Evolutionary conservation across 257 asterid genomes (phyloP).

Genomic region (Solanum chaucha): DNA sequence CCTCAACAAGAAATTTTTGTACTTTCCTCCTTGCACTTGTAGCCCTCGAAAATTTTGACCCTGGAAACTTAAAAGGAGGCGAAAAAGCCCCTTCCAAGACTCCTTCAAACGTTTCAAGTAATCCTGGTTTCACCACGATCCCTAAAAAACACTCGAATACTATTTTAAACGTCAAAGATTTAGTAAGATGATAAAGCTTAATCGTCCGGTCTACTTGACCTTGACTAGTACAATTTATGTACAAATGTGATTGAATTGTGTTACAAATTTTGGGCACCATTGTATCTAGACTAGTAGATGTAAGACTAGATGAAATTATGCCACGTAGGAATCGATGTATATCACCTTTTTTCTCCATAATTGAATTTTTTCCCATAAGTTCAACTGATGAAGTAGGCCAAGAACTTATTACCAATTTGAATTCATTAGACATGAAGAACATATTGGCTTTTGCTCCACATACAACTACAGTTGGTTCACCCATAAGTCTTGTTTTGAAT

Average conservation of each 20-base stretch:
- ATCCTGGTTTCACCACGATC: conserved; percentile 40
- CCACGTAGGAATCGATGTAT: conserved; percentile 61
- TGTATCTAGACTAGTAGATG: conserved; percentile 30
- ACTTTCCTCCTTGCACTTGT: conserved; percentile 55
- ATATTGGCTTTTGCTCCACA: conserved; percentile 76
- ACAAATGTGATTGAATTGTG: conserved; percentile 34
- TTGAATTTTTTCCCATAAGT: conserved; percentile 69
- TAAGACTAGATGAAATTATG: conserved; percentile 53
- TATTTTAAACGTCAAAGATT: conserved; percentile 48
- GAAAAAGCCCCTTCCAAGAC: conserved; percentile 80
- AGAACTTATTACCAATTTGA: conserved; percentile 77
- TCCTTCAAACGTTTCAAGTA: conserved; percentile 50
- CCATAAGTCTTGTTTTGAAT: conserved; percentile 76
- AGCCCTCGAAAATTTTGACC: conserved; percentile 67
- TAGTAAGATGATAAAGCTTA: conserved; percentile 36
- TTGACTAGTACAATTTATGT: conserved; percentile 20
- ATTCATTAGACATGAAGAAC: conserved; percentile 74
- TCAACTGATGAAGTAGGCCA: conserved; percentile 87
- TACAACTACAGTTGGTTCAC: conserved; percentile 67
- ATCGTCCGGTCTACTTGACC: conserved; percentile 20
- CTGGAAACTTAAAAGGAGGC: conserved; percentile 40
- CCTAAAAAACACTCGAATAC: conserved; percentile 77
- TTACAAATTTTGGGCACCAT: conserved; percentile 59
- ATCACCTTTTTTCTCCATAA: conserved; percentile 86
- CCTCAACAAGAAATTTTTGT: conserved; percentile 33